Evolutionary conservation across 805 yeast genomes (phyloP), one percentile per base, ranked within the genome.

Genomic region (Maudiozyma saulgeensis): DNA sequence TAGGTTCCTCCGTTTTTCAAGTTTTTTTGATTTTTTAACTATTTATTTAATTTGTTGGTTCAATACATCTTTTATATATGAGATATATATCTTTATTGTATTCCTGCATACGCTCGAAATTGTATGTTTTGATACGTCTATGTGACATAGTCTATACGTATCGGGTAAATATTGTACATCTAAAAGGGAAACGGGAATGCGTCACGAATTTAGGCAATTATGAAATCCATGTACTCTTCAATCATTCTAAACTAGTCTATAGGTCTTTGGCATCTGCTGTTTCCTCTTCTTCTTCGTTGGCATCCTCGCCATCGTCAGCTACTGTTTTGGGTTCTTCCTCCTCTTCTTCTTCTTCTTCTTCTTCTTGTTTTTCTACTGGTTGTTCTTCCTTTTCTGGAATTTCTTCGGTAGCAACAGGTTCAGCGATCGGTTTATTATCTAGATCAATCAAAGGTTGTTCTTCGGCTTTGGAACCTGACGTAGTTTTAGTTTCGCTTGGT

Each of bases 401-500:
- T 52, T 50, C 45, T 16, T 39, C 26, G 32, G 13, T 16, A 25
- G 11, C 38, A 35, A 35, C 38, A 28, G 21, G 37, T 32, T 51
- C 49, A 18, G 58, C 54, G 15, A 49, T 59, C 26, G 49, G 45
- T 9, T 13, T 66, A 41, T 66, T 69, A 41, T 68, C 70, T 31
- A 76, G 61, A 45, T 73, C 78, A 41, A 73, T 71, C 48, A 75
- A 60, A 44, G 74, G 68, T 6, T 56, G 64, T 16, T 56, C 55
- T 4, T 54, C 58, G 1, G 51, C 51, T 19, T 41, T 15, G 4
- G 34, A 26, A 13, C 6, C 15, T 31, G 78, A 74, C 54, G 71
- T 71, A 21, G 57, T 56, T 13, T 41, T 41, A 11, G 56, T 67
- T 41, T 66, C 67, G 13, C 58, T 68, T 21, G 55, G 63, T 4